phyloP scores from a whole-genome alignment of 768 basidiomycete species.

The Phlebiopsis gigantea region DNA sequence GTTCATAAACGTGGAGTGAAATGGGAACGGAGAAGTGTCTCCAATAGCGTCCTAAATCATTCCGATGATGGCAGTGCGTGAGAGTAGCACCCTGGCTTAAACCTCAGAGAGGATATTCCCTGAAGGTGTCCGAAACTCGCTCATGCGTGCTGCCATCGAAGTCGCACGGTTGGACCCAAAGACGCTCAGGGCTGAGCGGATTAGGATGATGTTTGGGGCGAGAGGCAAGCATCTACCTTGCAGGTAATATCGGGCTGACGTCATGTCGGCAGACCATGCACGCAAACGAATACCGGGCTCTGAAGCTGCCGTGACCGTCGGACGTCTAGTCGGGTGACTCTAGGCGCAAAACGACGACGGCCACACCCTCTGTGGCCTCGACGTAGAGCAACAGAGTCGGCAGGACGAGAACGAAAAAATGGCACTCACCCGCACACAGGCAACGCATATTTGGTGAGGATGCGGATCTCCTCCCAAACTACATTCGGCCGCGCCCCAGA shows the following conservation, averaged over 20 bases:
- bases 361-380: neutral
- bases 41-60: neutral
- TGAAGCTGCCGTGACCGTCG: neutral
- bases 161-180: neutral
- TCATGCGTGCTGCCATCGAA: neutral
- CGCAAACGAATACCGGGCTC: neutral
- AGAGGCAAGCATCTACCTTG: neutral
- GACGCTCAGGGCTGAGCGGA: neutral
- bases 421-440: slow-evolving; percentile 64
- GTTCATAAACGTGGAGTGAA: neutral
- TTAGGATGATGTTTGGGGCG: neutral
- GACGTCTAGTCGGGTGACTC: neutral
- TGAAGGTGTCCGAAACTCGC: neutral
- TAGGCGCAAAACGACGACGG: neutral
- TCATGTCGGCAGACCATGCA: neutral
- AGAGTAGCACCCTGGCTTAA: neutral
- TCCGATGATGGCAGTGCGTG: neutral
- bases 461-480: slow-evolving; percentile 54
- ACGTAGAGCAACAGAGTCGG: neutral
- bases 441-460: slow-evolving; percentile 58
- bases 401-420: neutral
- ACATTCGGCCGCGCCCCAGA: slow-evolving; percentile 27
- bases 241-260: neutral
- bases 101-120: neutral
- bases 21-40: neutral